phyloP scores from a whole-genome alignment of 2,329 filamentous ascomycete species.

The Ophiocordyceps australis region DNA sequence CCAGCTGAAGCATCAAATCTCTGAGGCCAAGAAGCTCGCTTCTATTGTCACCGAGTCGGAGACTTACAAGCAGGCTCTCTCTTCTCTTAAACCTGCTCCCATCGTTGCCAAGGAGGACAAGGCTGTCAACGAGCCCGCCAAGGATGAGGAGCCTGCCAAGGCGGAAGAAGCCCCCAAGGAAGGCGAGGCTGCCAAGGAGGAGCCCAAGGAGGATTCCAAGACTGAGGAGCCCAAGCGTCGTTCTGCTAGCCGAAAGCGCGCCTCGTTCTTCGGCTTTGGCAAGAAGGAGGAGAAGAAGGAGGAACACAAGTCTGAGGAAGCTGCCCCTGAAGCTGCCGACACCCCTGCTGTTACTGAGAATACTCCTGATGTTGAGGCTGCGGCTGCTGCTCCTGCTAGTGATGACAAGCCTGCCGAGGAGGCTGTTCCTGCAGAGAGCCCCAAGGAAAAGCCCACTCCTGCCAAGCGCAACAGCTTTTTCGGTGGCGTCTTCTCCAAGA shows the following conservation, averaged over 20 bases:
- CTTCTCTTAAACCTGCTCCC: slow-evolving; percentile 41
- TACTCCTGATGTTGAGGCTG: slow-evolving; percentile 15
- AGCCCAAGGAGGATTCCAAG: slow-evolving; percentile 30
- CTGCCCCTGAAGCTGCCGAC: slow-evolving; percentile 12
- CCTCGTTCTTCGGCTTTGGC: slow-evolving; percentile 44
- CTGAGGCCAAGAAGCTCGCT: slow-evolving; percentile 69
- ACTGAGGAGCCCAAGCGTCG: slow-evolving; percentile 43
- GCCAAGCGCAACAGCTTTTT: slow-evolving; percentile 40
- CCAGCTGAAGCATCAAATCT: slow-evolving; percentile 64
- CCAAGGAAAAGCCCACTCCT: slow-evolving; percentile 29
- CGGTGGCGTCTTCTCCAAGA: slow-evolving; percentile 28
- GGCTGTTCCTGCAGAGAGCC: slow-evolving; percentile 19
- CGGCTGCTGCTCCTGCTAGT: slow-evolving; percentile 12
- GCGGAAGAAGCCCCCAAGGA: slow-evolving; percentile 17
- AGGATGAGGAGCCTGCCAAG: slow-evolving; percentile 16
- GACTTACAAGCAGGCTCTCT: slow-evolving; percentile 72
- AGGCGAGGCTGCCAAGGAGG: slow-evolving; percentile 20
- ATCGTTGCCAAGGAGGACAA: slow-evolving; percentile 11
- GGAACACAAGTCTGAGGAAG: slow-evolving; percentile 14
- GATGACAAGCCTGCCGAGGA: slow-evolving; percentile 16
- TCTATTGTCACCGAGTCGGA: slow-evolving; percentile 59
- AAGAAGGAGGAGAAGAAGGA: slow-evolving; percentile 33
- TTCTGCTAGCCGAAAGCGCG: slow-evolving; percentile 46
- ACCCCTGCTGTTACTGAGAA: slow-evolving; percentile 19
- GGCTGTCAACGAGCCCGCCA: slow-evolving; percentile 12